A percentile compares a stretch with the other conserved stretches of the same genome.
Conservation (phyloP, 371 early-diverging fungal species). For the Apophysomyces variabilis region DNA sequence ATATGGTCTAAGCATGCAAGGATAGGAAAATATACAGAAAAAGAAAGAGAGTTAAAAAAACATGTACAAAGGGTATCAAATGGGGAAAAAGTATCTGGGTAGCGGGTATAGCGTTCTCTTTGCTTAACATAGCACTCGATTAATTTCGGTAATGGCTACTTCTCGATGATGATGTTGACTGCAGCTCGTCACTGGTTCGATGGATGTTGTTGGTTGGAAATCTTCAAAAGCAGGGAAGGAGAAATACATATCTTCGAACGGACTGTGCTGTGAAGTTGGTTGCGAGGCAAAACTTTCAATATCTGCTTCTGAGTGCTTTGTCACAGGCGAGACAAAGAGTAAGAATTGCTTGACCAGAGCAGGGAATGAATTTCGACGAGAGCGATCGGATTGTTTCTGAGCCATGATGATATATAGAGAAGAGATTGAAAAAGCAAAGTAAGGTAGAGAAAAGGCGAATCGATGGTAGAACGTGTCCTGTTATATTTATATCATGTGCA, state of each 20-base stretch:
- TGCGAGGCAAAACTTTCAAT: slow-evolving; percentile 10
- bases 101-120: neutral
- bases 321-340: slow-evolving; percentile 25
- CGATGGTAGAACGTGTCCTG: neutral
- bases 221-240: slow-evolving; percentile 16
- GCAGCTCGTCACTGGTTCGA: slow-evolving; percentile 13
- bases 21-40: neutral
- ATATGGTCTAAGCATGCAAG: slow-evolving; percentile 9
- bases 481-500: neutral
- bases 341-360: slow-evolving; percentile 33
- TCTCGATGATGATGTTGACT: slow-evolving; percentile 10
- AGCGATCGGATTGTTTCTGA: neutral
- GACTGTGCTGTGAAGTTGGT: slow-evolving; percentile 25
- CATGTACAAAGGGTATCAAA: slow-evolving; percentile 10
- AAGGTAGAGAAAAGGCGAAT: neutral
- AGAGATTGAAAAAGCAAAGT: neutral
- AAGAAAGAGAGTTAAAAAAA: neutral
- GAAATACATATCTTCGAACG: slow-evolving; percentile 29
- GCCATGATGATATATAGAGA: slow-evolving; percentile 9
- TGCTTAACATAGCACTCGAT: neutral
- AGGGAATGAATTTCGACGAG: slow-evolving; percentile 28
- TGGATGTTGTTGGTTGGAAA: slow-evolving; percentile 24
- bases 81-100: neutral
- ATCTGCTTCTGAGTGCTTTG: neutral
- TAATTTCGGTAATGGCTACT: neutral